phyloP scores from a whole-genome alignment of 2,329 filamentous ascomycete genomes.

The Trichophyton rubrum region DNA sequence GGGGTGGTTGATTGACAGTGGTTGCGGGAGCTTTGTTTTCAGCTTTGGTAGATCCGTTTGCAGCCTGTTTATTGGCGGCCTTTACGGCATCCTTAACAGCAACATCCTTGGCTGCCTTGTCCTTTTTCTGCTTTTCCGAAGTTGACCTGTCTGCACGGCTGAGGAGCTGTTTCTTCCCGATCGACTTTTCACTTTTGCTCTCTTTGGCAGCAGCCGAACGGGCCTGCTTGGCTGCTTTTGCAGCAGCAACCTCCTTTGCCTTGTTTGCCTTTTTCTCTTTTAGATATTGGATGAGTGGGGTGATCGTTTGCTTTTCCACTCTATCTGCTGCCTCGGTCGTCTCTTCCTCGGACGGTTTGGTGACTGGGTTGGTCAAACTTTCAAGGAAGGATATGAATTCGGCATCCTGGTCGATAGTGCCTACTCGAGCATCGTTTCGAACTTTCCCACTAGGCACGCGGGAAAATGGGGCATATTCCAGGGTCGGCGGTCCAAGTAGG shows the following conservation, averaged over 20 bases:
- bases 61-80: conserved; percentile 36
- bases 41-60: conserved; percentile 22
- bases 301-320: conserved; percentile 56
- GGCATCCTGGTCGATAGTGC: conserved; percentile 89
- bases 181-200: conserved; percentile 29
- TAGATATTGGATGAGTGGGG: conserved; percentile 78
- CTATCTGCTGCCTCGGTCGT: conserved; percentile 38
- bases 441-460: conserved; percentile 64
- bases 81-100: conserved; percentile 51
- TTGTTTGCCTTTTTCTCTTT: conserved; percentile 82
- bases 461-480: conserved; percentile 75
- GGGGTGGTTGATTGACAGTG: neutral
- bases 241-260: conserved; percentile 38
- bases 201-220: conserved; percentile 27
- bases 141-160: conserved; percentile 28
- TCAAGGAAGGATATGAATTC: conserved; percentile 93
- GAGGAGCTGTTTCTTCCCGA: conserved; percentile 30
- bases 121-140: conserved; percentile 24
- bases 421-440: conserved; percentile 71
- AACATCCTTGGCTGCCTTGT: conserved; percentile 51
- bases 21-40: conserved; percentile 12
- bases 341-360: conserved; percentile 43
- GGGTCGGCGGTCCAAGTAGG: conserved; percentile 62
- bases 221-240: conserved; percentile 34
- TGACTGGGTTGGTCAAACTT: conserved; percentile 61